Evolutionary conservation across 169 alveolate species (phyloP).

Genomic region (Plasmodium reichenowi): DNA sequence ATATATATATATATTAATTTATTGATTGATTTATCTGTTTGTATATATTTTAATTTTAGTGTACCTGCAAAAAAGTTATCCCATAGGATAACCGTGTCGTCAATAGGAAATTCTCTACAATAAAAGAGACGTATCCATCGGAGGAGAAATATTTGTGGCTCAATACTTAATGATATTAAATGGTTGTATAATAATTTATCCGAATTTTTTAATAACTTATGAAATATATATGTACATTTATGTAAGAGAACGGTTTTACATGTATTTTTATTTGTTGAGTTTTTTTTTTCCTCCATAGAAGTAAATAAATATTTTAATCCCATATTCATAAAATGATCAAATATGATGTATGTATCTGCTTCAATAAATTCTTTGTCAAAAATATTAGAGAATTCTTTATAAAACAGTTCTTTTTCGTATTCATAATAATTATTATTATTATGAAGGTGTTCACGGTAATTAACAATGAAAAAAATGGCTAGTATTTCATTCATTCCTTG

Average conservation of each 20-base stretch:
- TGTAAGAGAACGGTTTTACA: slow-evolving; percentile 82
- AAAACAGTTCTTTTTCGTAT: slow-evolving; percentile 12
- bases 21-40: neutral
- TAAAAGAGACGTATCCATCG: slow-evolving; percentile 89
- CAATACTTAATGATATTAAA: slow-evolving; percentile 80
- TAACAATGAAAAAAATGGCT: slow-evolving; percentile 82
- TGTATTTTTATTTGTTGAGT: slow-evolving; percentile 30
- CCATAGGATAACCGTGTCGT: slow-evolving; percentile 84
- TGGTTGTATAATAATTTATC: slow-evolving; percentile 79
- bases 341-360: slow-evolving; percentile 88
- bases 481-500: slow-evolving; percentile 87
- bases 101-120: slow-evolving; percentile 86
- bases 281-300: slow-evolving; percentile 75
- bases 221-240: slow-evolving; percentile 83
- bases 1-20: neutral
- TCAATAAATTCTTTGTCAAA: slow-evolving; percentile 79
- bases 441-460: slow-evolving; percentile 67
- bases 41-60: neutral
- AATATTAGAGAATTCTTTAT: slow-evolving; percentile 37
- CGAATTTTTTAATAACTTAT: slow-evolving; percentile 78
- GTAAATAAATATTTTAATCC: slow-evolving; percentile 87
- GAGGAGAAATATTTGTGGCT: slow-evolving; percentile 84
- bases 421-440: neutral
- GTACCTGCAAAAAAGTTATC: slow-evolving; percentile 79
- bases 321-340: slow-evolving; percentile 84